Evolutionary conservation across 2,329 filamentous ascomycete genomes (phyloP), one percentile per base, ranked within the genome.

Genomic region (Hypocreales sp.): DNA sequence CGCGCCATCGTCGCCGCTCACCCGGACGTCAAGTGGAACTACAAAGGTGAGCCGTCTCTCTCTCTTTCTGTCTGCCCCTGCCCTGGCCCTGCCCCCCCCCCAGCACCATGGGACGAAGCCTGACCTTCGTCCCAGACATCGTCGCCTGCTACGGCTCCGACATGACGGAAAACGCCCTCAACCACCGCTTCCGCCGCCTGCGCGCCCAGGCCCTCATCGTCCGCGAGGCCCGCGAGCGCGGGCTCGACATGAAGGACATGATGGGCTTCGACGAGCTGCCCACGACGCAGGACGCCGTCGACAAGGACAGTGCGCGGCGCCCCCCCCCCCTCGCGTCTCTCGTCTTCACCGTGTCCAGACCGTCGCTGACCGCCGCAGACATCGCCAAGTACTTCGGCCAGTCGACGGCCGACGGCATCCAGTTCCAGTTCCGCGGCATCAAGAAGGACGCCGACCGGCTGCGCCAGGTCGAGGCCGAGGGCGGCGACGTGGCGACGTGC

Each of bases 381-480:
- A 72, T 74, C 27, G 60, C 64, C 33, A 66, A 61, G 33, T 63
- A 65, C 46, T 74, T 69, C 35, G 69, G 68, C 15, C 66, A 69
- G 31, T 69, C 64, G 4, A 75, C 68, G 0, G 42, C 55, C 1
- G 58, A 59, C 13, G 70, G 70, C 7, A 60, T 74, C n/a, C 59
- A 63, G 36, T 75, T 68, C 42, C 68, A 73, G 39, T 72, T 75
- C 40, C 60, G 69, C 1, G 34, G 44, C 15, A 61, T 73, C 48
- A 71, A 68, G 46, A 54, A 53, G 20, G 55, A 68, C 17, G 67
- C 61, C 17, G 58, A 64, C 21, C 47, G 46, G 3, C 57, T 72
- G 24, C 51, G 55, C 22, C 40, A 50, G 3, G 58, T 59, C 3
- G 53, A 58, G n/a, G 47, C 51, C 14, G 44, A 48, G 2, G 61